These are phyloP conservation scores for Dictyostelium brefeldianum DNA, from an alignment of 78 protist genomes.

Conservation along the genomic window DNA sequence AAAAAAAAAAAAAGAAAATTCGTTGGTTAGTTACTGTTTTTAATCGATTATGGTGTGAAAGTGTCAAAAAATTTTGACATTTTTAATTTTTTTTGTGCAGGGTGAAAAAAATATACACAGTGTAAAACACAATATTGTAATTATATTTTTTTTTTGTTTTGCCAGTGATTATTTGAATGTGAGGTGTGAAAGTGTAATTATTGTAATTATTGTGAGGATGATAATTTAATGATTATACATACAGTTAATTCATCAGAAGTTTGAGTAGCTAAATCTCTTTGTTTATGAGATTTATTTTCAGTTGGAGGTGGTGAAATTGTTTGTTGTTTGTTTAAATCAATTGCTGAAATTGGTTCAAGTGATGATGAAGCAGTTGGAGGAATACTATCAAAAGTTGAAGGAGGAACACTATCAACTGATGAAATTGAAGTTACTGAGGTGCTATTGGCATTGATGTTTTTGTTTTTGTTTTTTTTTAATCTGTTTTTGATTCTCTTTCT, in stretches of 20 bases:
- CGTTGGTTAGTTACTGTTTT: no score
- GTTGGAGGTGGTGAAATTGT: not conserved
- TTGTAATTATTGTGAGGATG: no score
- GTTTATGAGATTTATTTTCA: constrained; percentile 8
- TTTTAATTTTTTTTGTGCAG: no score
- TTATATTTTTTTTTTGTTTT: no score
- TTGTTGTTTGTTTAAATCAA: not conserved
- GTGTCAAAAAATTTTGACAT: no score
- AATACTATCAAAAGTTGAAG: not conserved
- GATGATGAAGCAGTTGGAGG: not conserved
- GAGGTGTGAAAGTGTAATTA: no score
- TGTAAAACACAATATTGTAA: no score
- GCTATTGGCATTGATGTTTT: not conserved
- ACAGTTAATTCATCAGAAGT: constrained; percentile 42
- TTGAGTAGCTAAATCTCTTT: not conserved
- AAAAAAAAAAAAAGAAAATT: not conserved
- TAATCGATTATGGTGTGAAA: no score
- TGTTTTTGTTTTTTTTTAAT: constrained; percentile 6
- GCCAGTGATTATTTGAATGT: no score
- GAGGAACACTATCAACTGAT: not conserved
- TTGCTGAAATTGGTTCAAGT: constrained; percentile 1
- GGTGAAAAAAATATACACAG: no score
- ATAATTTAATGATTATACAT: not conserved
- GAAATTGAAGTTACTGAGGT: not conserved
- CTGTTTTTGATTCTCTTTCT: constrained; percentile 51